Conservation (phyloP, 768 basidiomycete species). For the Xerocomellus intermedius region DNA sequence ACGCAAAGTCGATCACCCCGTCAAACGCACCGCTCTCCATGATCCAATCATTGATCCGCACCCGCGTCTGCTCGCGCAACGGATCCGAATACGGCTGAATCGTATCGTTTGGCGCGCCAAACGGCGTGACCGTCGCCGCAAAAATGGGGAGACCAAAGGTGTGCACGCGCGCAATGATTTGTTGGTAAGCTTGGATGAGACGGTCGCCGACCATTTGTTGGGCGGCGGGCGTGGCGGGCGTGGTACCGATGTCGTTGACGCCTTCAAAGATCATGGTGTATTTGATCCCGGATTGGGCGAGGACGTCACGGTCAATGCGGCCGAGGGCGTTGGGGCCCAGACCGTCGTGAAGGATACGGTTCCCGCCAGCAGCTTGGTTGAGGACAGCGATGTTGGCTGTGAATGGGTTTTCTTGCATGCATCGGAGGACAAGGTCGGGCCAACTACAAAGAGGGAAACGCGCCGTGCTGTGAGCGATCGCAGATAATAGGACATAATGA, state of each 20-base stretch:
- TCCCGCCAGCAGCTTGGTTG: not conserved
- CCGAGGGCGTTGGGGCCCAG: not conserved
- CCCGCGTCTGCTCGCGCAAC: not conserved
- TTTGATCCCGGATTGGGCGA: constrained; percentile 4
- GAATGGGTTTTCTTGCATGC: constrained; percentile 1
- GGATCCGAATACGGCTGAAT: constrained; percentile 1
- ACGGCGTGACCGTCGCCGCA: constrained; percentile 2
- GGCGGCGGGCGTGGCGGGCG: not conserved
- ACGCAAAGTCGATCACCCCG: constrained; percentile 7
- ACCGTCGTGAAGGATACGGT: not conserved
- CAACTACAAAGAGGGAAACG: not conserved
- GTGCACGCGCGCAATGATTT: not conserved
- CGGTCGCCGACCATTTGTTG: not conserved
- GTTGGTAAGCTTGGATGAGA: constrained; percentile 5
- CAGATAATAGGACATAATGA: not conserved
- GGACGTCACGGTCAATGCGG: constrained; percentile 2
- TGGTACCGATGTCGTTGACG: constrained; percentile 9
- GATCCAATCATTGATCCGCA: constrained; percentile 2
- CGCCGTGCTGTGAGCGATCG: not conserved
- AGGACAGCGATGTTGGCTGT: not conserved
- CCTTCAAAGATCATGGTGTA: constrained; percentile 8
- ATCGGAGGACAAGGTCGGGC: not conserved
- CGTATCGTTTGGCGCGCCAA: not conserved
- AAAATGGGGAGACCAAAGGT: constrained; percentile 2
- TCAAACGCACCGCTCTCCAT: not conserved